A percentile compares a stretch with the other conserved stretches of the same genome.
Evolutionary conservation across 306 rosid species (phyloP).

Genomic region (Glycine soja): DNA sequence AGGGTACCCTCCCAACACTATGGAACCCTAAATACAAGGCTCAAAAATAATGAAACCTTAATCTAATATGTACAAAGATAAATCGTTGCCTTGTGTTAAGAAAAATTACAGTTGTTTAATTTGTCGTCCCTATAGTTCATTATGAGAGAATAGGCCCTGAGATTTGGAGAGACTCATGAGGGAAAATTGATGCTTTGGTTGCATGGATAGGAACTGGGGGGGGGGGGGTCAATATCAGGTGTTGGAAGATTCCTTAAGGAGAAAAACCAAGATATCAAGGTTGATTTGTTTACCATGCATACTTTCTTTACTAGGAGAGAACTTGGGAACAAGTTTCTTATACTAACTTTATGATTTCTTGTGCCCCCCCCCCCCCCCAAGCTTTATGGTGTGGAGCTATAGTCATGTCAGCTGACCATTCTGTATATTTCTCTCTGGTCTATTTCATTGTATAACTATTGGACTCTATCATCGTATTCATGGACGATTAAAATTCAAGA

Average conservation of each 20-base stretch:
- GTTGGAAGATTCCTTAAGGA: conserved; percentile 78
- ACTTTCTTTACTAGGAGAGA: conserved; percentile 20
- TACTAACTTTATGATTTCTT: conserved; percentile 16
- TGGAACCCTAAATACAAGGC: too few relatives aligned
- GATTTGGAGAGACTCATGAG: conserved; percentile 86
- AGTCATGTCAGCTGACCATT: conserved; percentile 55
- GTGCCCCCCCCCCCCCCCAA: conserved; percentile 23
- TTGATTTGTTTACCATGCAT: conserved; percentile 32
- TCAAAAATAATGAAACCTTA: too few relatives aligned
- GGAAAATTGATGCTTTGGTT: conserved; percentile 70
- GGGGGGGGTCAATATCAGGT: conserved; percentile 81
- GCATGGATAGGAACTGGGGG: conserved; percentile 87
- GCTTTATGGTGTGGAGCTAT: conserved; percentile 92
- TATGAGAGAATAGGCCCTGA: conserved; percentile 92
- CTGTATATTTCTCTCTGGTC: conserved; percentile 1
- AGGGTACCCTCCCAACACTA: too few relatives aligned
- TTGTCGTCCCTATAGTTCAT: conserved; percentile 61
- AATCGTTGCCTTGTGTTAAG: conserved; percentile 4
- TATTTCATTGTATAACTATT: not conserved
- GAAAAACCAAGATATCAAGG: conserved; percentile 80
- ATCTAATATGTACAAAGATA: too few relatives aligned
- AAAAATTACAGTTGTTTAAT: not conserved
- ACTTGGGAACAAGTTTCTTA: not conserved
- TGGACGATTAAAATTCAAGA: conserved; percentile 11
- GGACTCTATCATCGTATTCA: not conserved